Percentiles rank a stretch among this genome's conserved stretches.
Conservation (phyloP, 768 basidiomycete genomes). For the Russula virescens region DNA sequence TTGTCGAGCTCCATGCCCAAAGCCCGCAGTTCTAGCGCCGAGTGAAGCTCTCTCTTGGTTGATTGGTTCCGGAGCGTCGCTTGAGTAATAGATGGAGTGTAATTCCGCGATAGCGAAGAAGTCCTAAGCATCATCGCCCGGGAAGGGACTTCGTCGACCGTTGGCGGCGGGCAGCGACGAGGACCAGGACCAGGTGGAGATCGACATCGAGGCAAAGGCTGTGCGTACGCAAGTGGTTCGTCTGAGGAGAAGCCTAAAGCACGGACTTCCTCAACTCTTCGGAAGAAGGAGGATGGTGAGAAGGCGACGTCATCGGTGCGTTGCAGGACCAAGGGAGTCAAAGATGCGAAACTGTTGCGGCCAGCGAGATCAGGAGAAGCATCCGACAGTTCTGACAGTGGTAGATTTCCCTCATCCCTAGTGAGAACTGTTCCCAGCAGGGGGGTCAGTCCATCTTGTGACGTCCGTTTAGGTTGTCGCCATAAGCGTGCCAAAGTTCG, state of each 20-base stretch:
- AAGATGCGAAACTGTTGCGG: slow-evolving; percentile 4
- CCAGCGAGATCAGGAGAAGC: neutral
- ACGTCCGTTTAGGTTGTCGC: slow-evolving; percentile 2
- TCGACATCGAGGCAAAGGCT: neutral
- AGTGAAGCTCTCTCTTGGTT: neutral
- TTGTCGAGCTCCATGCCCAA: neutral
- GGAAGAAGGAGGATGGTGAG: slow-evolving; percentile 19
- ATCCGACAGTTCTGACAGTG: neutral
- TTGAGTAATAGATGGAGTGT: neutral
- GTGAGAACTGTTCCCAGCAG: neutral
- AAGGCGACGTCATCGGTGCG: slow-evolving; percentile 12
- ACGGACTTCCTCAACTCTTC: slow-evolving; percentile 15
- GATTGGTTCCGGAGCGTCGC: neutral
- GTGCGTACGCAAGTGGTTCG: neutral
- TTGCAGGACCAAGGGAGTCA: slow-evolving; percentile 14
- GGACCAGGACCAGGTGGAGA: slow-evolving; percentile 5
- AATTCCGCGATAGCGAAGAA: neutral
- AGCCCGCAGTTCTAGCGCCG: slow-evolving; percentile 9
- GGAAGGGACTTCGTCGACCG: neutral
- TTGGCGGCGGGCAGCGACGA: slow-evolving; percentile 7
- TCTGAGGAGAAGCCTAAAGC: neutral
- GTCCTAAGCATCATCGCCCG: neutral
- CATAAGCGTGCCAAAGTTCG: slow-evolving; percentile 11
- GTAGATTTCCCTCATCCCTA: neutral
- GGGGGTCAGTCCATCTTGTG: neutral